Evolutionary conservation across 768 basidiomycete species (phyloP).

Genomic region (Lentinula detonsa): DNA sequence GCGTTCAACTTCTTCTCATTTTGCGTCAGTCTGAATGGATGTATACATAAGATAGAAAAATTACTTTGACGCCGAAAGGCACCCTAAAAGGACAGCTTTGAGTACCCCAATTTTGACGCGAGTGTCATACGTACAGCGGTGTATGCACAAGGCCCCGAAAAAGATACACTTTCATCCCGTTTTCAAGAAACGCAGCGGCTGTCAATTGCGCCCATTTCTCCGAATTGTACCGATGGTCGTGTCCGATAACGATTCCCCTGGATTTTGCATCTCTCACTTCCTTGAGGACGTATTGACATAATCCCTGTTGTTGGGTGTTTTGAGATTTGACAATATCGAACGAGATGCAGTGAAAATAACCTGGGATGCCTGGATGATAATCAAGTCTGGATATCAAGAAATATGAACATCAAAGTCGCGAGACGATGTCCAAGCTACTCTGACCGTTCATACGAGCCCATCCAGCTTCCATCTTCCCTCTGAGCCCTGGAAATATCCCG

Average conservation of each 20-base stretch:
- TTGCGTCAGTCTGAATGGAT: background rate
- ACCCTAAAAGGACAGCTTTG: slow-evolving; percentile 40
- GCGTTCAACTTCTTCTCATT: slow-evolving; percentile 46
- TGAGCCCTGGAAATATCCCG: slow-evolving; percentile 42
- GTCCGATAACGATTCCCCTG: slow-evolving; percentile 76
- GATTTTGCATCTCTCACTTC: slow-evolving; percentile 44
- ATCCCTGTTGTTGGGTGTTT: slow-evolving; percentile 40
- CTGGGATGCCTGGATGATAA: slow-evolving; percentile 78
- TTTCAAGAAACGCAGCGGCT: slow-evolving; percentile 60
- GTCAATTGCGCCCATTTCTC: slow-evolving; percentile 73
- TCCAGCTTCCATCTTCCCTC: slow-evolving; percentile 83
- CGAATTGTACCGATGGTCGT: slow-evolving; percentile 83
- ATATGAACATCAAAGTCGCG: background rate
- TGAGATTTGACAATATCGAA: background rate
- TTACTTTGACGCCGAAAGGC: slow-evolving; percentile 55
- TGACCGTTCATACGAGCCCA: slow-evolving; percentile 85
- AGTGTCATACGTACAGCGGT: slow-evolving; percentile 48
- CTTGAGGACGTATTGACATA: slow-evolving; percentile 63
- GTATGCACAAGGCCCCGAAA: slow-evolving; percentile 72
- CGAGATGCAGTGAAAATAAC: slow-evolving; percentile 23
- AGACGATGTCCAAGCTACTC: background rate
- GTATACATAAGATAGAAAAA: background rate
- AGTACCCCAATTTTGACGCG: background rate
- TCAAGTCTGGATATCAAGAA: slow-evolving; percentile 44
- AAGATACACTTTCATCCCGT: slow-evolving; percentile 65